These are phyloP conservation scores for Anisogramma anomala DNA, from an alignment of 2,329 filamentous ascomycete species.

Conservation along the genomic window DNA sequence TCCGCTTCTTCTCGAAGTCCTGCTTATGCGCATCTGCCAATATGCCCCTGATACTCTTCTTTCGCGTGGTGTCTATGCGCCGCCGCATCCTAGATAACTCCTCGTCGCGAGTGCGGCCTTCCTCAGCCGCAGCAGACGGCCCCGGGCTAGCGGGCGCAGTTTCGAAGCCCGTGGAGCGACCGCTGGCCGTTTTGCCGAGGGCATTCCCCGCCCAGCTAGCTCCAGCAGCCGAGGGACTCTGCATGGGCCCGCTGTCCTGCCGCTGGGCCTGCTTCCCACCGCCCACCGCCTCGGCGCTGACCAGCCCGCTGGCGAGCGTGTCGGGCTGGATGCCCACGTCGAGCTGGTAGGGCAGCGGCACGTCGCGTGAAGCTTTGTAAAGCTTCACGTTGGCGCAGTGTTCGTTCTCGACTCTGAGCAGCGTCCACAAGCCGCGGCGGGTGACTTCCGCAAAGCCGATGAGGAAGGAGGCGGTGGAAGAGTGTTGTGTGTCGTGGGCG, in stretches of 20 bases:
- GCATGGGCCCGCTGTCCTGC: background rate
- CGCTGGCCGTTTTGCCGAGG: constrained; percentile 8
- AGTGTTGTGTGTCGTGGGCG: constrained; percentile 68
- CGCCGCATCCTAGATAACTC: constrained; percentile 18
- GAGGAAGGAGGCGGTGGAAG: constrained; percentile 67
- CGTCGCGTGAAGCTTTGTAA: constrained; percentile 80
- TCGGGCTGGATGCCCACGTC: constrained; percentile 31
- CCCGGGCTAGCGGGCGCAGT: constrained; percentile 13
- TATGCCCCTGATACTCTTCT: constrained; percentile 43
- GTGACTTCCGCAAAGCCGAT: constrained; percentile 68
- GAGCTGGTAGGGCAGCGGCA: constrained; percentile 70
- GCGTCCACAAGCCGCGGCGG: constrained; percentile 80
- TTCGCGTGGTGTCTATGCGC: constrained; percentile 25
- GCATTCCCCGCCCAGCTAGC: constrained; percentile 7
- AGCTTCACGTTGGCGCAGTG: constrained; percentile 86
- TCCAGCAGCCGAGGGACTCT: constrained; percentile 11
- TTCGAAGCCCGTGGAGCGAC: constrained; percentile 17
- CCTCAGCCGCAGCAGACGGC: constrained; percentile 8
- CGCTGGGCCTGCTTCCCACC: constrained; percentile 10
- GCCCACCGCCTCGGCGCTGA: constrained; percentile 25
- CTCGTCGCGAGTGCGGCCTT: constrained; percentile 9
- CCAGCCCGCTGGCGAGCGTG: constrained; percentile 17
- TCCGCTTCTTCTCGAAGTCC: constrained; percentile 76
- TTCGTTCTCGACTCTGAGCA: constrained; percentile 95
- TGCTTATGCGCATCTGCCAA: constrained; percentile 76